These are phyloP conservation scores for Inonotus obliquus DNA, from an alignment of 1,284 basidiomycete species.

Conservation along the genomic window DNA sequence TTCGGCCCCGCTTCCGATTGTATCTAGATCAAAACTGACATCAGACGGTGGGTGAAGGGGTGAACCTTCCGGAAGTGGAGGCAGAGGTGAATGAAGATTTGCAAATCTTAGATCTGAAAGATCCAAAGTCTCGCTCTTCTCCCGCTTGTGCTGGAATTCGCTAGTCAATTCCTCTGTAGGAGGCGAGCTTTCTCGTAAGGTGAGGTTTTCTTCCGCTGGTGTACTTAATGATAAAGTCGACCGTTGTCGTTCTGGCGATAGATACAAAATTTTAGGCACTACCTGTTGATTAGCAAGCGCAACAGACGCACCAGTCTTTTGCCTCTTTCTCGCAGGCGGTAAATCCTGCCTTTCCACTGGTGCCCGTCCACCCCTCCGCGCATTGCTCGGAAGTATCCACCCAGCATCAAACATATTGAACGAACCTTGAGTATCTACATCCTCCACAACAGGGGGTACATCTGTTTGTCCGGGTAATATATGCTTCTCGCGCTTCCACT, in stretches of 20 bases:
- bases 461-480: slow-evolving; percentile 32
- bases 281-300: not conserved
- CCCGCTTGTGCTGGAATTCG: slow-evolving; percentile 12
- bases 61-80: not conserved
- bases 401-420: slow-evolving; percentile 85
- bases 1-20: not conserved
- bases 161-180: not conserved
- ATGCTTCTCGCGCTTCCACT: slow-evolving; percentile 22
- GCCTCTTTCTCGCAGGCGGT: slow-evolving; percentile 46
- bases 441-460: slow-evolving; percentile 51
- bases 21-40: not conserved
- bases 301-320: slow-evolving; percentile 41
- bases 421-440: slow-evolving; percentile 67
- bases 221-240: slow-evolving; percentile 49
- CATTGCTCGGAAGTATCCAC: slow-evolving; percentile 83
- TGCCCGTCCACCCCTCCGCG: slow-evolving; percentile 51
- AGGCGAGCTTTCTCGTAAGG: slow-evolving; percentile 24
- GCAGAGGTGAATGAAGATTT: not conserved
- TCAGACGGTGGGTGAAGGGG: not conserved
- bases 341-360: slow-evolving; percentile 36
- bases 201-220: slow-evolving; percentile 45
- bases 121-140: slow-evolving; percentile 16
- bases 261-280: slow-evolving; percentile 7
- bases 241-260: slow-evolving; percentile 34
- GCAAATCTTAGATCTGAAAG: slow-evolving; percentile 5